Evolutionary conservation across 768 basidiomycete genomes (phyloP), one percentile per base, ranked within the genome.

Genomic region (Mycena maculata): DNA sequence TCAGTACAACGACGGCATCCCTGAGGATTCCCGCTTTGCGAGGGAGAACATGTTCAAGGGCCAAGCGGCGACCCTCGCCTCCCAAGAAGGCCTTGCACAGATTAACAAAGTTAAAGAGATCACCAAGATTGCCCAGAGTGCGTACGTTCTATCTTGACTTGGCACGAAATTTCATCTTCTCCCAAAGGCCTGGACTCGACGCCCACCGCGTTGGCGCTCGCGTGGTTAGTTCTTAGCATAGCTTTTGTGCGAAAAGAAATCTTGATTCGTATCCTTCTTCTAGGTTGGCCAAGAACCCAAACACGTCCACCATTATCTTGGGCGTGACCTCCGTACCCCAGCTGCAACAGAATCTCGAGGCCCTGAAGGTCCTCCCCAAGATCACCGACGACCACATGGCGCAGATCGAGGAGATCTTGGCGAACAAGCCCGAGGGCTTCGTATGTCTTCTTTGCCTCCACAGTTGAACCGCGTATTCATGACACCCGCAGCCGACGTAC

Each of bases 281-380:
- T n/a, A n/a, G n/a, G n/a, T n/a, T 90, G 11, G 86, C 89, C 30
- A 82, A 77, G 69, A 89, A 92, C 77, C 86, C 88, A 12, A 88
- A 89, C 76, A 90, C 88, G 9, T 85, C 84, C 42, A 89, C 87
- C 20, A 84, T 91, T 69, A 90, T 92, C 71, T 83, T 92, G 50
- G 91, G 91, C 15, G 90, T 88, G 1, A 84, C 88, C 27, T 87
- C 82, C 63, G 85, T 86, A 4, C 82, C 89, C 66, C 92, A 92
- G 74, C 77, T 92, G 38, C 47, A 83, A 41, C 88, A 91, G 56
- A 92, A 92, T 77, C 74, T 93, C 63, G 87, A 89, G 76, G 92
- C 92, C 9, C 78, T 94, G 61, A 86, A 92, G 59, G 83, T 94
- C 31, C 76, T 93, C 58, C 89, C 89, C 23, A 93, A 91, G 80